Evolutionary conservation across 768 basidiomycete species (phyloP), one percentile per base, ranked within the genome.

Genomic region (Boletus tomentosulus): DNA sequence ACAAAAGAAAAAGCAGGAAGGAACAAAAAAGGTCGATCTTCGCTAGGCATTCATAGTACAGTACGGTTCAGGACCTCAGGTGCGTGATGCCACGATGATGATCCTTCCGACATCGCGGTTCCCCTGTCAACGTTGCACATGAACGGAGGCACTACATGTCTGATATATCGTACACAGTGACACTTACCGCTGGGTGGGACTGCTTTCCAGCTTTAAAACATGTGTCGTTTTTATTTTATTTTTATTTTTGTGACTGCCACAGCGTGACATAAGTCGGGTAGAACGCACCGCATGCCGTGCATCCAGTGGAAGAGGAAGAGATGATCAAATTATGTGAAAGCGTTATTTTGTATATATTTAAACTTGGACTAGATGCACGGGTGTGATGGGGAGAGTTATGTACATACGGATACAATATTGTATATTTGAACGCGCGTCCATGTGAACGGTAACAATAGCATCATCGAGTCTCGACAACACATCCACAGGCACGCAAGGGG

Each of bases 311-410:
- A n/a, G 9, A 45, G 28, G 25, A 16, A 15, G 15, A 45, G 22
- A 27, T 9, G 8, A 45, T n/a, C 28, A 9, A 30, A 45, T 30
- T 22, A 24, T 11, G 12, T 22, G 33, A 35, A 30, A 6, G 42
- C 13, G 8, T n/a, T 6, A 16, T 31, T 34, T 35, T 46, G 2
- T 22, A 25, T 22, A 25, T 51, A 62, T 62, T 41, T 22, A 48
- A 60, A 60, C 53, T 5, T 16, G 24, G 28, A 47, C 46, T 55
- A 60, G 39, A 55, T 57, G 55, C 39, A 44, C 33, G 30, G 38
- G 25, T n/a, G 44, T 47, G 48, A 33, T 49, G 48, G 25, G 27
- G 11, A 8, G 28, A 28, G 33, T 9, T 19, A 50, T 33, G 30
- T 55, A 48, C 49, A 55, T 55, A 50, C 37, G 34, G 45, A 55